Evolutionary conservation across 495 filamentous ascomycete genomes (phyloP), one percentile per base, ranked within the genome.

Genomic region (Niebla homalea): DNA sequence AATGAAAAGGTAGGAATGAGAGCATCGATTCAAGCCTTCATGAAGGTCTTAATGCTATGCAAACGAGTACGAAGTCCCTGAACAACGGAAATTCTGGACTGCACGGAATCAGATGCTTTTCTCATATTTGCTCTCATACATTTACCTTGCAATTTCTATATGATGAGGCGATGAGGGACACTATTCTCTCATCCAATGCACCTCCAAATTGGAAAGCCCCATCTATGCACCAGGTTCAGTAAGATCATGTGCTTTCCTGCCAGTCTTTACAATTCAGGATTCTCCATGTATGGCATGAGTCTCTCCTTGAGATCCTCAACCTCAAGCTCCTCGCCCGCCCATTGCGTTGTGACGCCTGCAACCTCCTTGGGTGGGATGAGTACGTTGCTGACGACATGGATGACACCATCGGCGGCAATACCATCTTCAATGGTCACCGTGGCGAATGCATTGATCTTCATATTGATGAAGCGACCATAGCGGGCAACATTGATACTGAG

Each of bases 351-450:
- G 40, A 46, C 55, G 16, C 62, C 58, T 35, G 62, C 67, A 23
- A 70, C 56, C 39, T 72, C 74, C 62, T 70, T 75, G 5, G 86
- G 86, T 56, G 88, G 88, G 58, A 94, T 77, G 49, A 94, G 62
- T 1, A 94, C 79, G 42, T 69, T 69, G 39, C 70, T 67, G 7
- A 89, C 65, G 37, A 87, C 78, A 53, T 94, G 88, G 26, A 90
- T 68, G 26, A 85, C 83, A 35, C 89, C 88, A 65, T 93, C 82
- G 25, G 61, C 68, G 1, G 79, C 81, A 39, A 87, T 57, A 8
- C 74, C 81, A 64, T 94, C 85, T 59, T 76, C 64, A 18, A 84
- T 62, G 2, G 67, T 64, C 3, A 90, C 79, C 6, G 54, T 61
- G 5, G 66, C 64, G 47, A 76, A 79, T 16, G 78, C 85, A 63